These are phyloP conservation scores for Fusarium fujikuroi DNA, from an alignment of 2,329 filamentous ascomycete species.

Conservation along the genomic window DNA sequence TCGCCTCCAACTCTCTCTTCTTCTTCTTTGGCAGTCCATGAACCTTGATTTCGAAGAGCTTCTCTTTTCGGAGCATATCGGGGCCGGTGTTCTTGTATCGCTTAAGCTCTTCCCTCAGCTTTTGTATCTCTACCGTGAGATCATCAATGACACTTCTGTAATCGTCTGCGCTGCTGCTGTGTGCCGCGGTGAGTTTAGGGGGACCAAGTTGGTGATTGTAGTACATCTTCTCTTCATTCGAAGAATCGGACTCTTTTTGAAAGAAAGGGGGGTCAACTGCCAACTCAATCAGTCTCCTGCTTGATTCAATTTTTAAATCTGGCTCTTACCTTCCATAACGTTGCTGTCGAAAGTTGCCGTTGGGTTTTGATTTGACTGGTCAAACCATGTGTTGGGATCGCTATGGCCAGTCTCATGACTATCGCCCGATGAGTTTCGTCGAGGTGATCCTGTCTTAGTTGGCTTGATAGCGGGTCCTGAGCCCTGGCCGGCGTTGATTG, in stretches of 20 bases:
- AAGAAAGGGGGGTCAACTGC: slow-evolving; percentile 66
- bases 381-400: slow-evolving; percentile 66
- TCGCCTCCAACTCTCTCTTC: slow-evolving; percentile 79
- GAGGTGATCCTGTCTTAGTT: slow-evolving; percentile 38
- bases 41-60: slow-evolving; percentile 84
- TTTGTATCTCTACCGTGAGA: slow-evolving; percentile 84
- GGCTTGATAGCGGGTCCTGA: slow-evolving; percentile 34
- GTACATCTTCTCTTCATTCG: slow-evolving; percentile 56
- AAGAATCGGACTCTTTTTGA: slow-evolving; percentile 63
- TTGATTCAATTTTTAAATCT: not conserved
- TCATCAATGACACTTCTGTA: slow-evolving; percentile 88
- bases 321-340: slow-evolving; percentile 59
- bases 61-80: slow-evolving; percentile 76
- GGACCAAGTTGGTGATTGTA: slow-evolving; percentile 40
- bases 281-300: slow-evolving; percentile 1
- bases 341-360: slow-evolving; percentile 54
- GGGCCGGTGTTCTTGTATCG: slow-evolving; percentile 76
- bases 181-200: slow-evolving; percentile 51
- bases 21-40: slow-evolving; percentile 78
- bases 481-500: slow-evolving; percentile 43
- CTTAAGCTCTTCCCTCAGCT: slow-evolving; percentile 76
- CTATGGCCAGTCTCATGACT: slow-evolving; percentile 61
- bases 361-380: slow-evolving; percentile 63
- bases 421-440: slow-evolving; percentile 59
- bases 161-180: slow-evolving; percentile 75